Evolutionary conservation across 352 stramenopile genomes (phyloP).

Genomic region (Chrysophaeum taylorii): DNA sequence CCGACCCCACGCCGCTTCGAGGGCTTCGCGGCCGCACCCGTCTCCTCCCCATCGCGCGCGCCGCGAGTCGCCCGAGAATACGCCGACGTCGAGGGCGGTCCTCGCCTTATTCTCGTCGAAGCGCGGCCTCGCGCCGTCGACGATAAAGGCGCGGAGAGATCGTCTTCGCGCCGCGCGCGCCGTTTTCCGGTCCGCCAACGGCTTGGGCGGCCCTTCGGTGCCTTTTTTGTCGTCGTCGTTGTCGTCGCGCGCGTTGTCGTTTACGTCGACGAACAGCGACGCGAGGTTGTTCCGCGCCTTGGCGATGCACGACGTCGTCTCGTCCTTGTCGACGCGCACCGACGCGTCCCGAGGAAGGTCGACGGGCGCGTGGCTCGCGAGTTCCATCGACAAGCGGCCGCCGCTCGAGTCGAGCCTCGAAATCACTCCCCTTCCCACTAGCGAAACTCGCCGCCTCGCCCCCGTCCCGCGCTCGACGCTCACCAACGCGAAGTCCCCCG

Average conservation of each 20-base stretch:
- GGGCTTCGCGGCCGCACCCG: neutral
- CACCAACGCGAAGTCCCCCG: neutral
- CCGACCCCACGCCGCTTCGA: conserved; percentile 20
- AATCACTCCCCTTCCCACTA: no score
- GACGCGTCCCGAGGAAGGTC: no score
- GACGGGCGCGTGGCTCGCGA: no score
- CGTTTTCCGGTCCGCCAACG: no score
- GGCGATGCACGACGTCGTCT: neutral
- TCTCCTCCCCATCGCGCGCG: neutral
- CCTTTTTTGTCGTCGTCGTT: no score
- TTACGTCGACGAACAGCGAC: neutral
- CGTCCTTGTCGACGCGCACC: conserved; percentile 5
- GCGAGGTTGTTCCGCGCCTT: neutral
- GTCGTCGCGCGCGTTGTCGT: no score
- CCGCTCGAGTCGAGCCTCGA: no score
- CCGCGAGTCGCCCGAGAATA: neutral
- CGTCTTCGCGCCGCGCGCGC: neutral
- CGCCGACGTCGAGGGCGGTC: neutral
- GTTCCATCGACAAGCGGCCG: no score
- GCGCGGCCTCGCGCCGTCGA: neutral
- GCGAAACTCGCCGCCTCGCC: no score
- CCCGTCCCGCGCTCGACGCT: neutral
- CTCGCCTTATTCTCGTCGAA: neutral
- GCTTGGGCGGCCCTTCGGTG: no score
- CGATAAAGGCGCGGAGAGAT: neutral